A percentile compares a stretch with the other conserved stretches of the same genome.
Conservation (phyloP, 202 grass and related monocot genomes). For the Carex sylvatica region DNA sequence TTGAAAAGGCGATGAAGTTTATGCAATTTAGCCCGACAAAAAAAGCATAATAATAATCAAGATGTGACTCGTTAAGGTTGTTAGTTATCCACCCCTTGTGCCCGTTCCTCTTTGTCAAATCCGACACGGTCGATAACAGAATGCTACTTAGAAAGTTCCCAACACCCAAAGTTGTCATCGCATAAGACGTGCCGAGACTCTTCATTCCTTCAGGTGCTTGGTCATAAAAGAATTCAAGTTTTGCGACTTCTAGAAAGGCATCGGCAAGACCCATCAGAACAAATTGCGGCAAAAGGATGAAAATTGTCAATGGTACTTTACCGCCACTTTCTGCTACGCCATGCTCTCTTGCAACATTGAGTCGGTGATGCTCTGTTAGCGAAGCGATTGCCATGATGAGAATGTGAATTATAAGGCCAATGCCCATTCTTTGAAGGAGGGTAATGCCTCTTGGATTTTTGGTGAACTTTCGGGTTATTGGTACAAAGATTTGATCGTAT, state of each 20-base stretch:
- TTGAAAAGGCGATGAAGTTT: conserved; percentile 60
- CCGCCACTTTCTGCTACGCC: conserved; percentile 42
- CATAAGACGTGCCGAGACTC: conserved; percentile 81
- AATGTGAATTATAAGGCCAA: conserved; percentile 75
- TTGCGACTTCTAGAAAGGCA: conserved; percentile 84
- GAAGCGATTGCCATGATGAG: conserved; percentile 78
- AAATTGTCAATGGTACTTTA: conserved; percentile 66
- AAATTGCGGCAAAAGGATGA: conserved; percentile 89
- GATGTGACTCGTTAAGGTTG: conserved; percentile 75
- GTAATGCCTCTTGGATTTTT: conserved; percentile 81
- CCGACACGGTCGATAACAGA: conserved; percentile 50
- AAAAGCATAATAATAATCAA: conserved; percentile 88
- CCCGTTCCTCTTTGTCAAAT: conserved; percentile 41
- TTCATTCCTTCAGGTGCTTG: conserved; percentile 97
- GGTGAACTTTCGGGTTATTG: conserved; percentile 46
- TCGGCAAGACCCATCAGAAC: conserved; percentile 86
- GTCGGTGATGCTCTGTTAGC: conserved; percentile 45
- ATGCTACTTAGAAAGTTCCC: conserved; percentile 88
- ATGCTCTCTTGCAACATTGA: conserved; percentile 53
- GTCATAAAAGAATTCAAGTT: conserved; percentile 98
- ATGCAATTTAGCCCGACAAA: conserved; percentile 56
- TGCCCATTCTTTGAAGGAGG: conserved; percentile 76
- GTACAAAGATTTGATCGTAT: conserved; percentile 73
- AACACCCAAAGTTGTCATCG: conserved; percentile 71
- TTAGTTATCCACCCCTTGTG: conserved; percentile 64